These are phyloP conservation scores for Rugonectria rugulosa DNA, from an alignment of 2,329 filamentous ascomycete genomes.

Conservation along the genomic window DNA sequence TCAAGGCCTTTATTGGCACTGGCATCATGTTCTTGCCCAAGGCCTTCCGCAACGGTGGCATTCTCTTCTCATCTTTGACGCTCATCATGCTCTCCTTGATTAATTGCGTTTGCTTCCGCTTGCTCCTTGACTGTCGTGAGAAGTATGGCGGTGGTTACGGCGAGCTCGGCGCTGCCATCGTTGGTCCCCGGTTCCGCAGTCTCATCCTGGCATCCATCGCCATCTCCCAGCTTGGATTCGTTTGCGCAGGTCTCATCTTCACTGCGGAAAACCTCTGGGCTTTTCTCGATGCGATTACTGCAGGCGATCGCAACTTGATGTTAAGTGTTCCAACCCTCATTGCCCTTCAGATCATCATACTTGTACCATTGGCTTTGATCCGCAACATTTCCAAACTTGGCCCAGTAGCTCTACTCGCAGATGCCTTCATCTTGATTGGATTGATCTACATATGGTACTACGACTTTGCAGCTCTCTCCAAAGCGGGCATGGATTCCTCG, in stretches of 20 bases:
- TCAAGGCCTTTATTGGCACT: constrained; percentile 82
- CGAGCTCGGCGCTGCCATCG: constrained; percentile 73
- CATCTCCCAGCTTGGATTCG: constrained; percentile 79
- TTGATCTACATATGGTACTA: constrained; percentile 78
- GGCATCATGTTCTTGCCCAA: constrained; percentile 85
- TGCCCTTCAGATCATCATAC: constrained; percentile 67
- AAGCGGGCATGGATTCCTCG: constrained; percentile 63
- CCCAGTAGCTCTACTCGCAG: constrained; percentile 72
- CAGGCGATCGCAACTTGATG: constrained; percentile 57
- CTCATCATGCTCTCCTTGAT: constrained; percentile 70
- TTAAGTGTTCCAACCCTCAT: constrained; percentile 65
- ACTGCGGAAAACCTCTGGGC: constrained; percentile 76
- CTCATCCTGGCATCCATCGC: constrained; percentile 75
- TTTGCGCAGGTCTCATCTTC: constrained; percentile 80
- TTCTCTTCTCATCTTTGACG: constrained; percentile 76
- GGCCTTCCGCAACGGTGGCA: constrained; percentile 79
- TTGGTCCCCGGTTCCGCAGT: constrained; percentile 67
- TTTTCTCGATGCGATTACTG: constrained; percentile 69
- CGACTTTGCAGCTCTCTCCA: constrained; percentile 65
- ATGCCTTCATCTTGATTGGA: constrained; percentile 75
- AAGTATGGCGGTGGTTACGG: constrained; percentile 75
- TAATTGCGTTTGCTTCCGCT: constrained; percentile 75
- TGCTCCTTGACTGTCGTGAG: constrained; percentile 72
- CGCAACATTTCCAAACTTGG: constrained; percentile 80
- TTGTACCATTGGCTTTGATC: constrained; percentile 74